Percentiles rank a stretch among this genome's conserved stretches.
Evolutionary conservation across 1,284 basidiomycete species (phyloP).

Genomic region (Stygiomarasmius scandens): DNA sequence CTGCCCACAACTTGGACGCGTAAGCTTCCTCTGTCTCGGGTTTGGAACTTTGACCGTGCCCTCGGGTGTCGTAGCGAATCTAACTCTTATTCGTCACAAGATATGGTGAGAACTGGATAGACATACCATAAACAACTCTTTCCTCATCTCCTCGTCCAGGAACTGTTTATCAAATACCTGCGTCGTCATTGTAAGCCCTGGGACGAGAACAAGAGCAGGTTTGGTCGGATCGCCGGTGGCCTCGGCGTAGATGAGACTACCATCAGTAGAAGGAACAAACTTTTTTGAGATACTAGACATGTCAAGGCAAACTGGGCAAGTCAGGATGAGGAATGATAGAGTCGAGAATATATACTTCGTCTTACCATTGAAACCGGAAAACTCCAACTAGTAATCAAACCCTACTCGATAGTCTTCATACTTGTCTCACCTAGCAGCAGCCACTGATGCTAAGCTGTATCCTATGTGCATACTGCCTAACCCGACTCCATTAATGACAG

Average conservation of each 20-base stretch:
- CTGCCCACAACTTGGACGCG: conserved; percentile 23
- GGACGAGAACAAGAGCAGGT: conserved; percentile 36
- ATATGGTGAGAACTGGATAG: background rate
- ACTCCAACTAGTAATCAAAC: no score
- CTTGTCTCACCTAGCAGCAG: no score
- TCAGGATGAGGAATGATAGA: background rate
- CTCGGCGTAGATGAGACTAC: conserved; percentile 28
- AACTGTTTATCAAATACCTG: conserved; percentile 35
- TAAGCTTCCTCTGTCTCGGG: conserved; percentile 21
- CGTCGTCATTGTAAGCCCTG: conserved; percentile 33
- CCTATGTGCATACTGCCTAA: no score
- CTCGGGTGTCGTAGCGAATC: conserved; percentile 37
- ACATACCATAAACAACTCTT: conserved; percentile 32
- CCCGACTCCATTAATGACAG: no score
- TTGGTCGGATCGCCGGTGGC: conserved; percentile 34
- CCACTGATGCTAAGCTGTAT: no score
- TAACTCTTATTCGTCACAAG: no score
- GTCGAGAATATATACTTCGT: no score
- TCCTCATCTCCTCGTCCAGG: conserved; percentile 27
- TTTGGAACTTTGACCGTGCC: conserved; percentile 31
- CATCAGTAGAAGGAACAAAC: conserved; percentile 16
- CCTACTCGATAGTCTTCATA: no score
- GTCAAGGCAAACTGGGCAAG: no score
- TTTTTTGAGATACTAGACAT: no score
- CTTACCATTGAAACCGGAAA: no score